A percentile compares a stretch with the other conserved stretches of the same genome.
These are phyloP conservation scores for Rhododendron vialii DNA, from an alignment of 148 eudicot genomes.

Conservation along the genomic window DNA sequence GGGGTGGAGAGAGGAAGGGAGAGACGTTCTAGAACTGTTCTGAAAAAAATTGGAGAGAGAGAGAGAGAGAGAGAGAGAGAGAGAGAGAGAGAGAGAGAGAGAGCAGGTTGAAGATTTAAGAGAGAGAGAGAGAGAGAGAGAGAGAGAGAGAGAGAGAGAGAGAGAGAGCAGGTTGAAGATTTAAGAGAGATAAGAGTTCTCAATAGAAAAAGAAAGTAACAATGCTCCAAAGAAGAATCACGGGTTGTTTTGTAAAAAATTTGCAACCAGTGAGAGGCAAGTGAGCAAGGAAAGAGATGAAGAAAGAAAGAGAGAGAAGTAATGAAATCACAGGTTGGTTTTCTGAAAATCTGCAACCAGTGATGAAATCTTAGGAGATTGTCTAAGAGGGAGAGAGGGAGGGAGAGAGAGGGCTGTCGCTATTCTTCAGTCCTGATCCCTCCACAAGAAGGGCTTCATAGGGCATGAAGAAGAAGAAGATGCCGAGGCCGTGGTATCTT, in stretches of 20 bases:
- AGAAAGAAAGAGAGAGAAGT: background rate
- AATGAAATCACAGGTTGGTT: conserved; percentile 11
- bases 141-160: background rate
- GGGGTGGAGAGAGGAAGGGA: background rate
- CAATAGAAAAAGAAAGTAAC: conserved; percentile 4
- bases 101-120: background rate
- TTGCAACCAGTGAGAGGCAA: conserved; percentile 26
- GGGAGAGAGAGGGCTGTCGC: conserved; percentile 1
- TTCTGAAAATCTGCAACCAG: conserved; percentile 13
- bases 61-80: background rate
- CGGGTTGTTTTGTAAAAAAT: conserved; percentile 26
- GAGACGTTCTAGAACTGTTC: background rate
- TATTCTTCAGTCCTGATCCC: conserved; percentile 25
- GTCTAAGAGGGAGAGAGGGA: conserved; percentile 1
- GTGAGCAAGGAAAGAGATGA: background rate
- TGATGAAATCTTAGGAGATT: conserved; percentile 11
- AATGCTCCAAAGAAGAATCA: conserved; percentile 18
- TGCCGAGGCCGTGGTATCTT: conserved; percentile 18
- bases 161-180: background rate
- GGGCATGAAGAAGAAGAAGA: conserved; percentile 46
- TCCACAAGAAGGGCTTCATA: conserved; percentile 49
- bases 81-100: background rate
- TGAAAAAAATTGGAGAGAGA: background rate
- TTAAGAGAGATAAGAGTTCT: background rate
- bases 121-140: background rate